Base-by-base conservation (phyloP, 2,329 filamentous ascomycete genomes). In the Epichloe hybrida region DNA sequence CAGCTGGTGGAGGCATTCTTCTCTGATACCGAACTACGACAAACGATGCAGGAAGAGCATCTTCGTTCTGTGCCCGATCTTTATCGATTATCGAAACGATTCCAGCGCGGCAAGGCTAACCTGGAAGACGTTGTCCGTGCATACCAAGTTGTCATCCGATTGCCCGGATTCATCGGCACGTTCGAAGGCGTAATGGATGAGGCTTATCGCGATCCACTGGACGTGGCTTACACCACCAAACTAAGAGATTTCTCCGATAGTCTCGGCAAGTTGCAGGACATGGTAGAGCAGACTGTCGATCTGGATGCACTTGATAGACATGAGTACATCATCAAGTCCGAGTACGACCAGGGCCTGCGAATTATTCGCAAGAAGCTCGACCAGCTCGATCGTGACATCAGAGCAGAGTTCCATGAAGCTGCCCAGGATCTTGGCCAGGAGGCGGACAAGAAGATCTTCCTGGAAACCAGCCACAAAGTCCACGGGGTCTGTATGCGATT, bases 271-370 rank as follows among this genome's bases (percentile, higher is more conserved):
- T 74, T 98, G 11, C 87, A 91, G 62, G 93, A 98, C 64, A 96
- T 98, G 88, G 93, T 98, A 0, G 93, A 98, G 71, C 95, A 93
- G 2, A 98, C 94, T 0, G 90, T 98, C 13, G 93, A 98, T 62
- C 79, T 98, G 0, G 88, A 95, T 52, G 93, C 93, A 3, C 79
- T 98, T 11, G 91, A 98, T 61, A 89, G 93, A 57, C 93, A 98
- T 62, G 93, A 98, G 64, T 98, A 94, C 69, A 91, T 96, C 60
- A 98, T 98, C 76, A 98, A 97, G 69, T 87, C 94, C 1, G 93
- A 98, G 62, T 98, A 96, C 56, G 93, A 98, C 61, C 89, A 96
- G 52, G 79, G 83, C 50, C 73, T 98, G 38, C 81, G 85, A 17
- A 81, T 87, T n/a, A 94, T 98, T 58, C 82, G 88, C 49, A 90